Base-by-base conservation (phyloP, 2,329 filamentous ascomycete species). In the Meredithiella fracta region DNA sequence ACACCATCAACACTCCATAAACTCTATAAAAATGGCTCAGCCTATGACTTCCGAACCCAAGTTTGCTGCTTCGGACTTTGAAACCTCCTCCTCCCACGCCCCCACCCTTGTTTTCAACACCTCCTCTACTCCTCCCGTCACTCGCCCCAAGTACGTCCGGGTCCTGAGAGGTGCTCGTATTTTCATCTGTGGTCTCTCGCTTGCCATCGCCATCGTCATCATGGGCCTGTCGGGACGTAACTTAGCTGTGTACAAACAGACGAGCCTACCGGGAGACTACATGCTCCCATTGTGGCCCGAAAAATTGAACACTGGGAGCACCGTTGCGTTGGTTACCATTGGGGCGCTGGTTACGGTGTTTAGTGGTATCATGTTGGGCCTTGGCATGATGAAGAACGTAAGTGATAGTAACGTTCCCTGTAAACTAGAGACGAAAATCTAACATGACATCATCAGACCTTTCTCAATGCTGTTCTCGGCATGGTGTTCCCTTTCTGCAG, bases 211-310 rank as follows among this genome's bases (percentile, higher is more conserved):
- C 56, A 62, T 81, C 60, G 72, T 70, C 17, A 70, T 78, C 53
- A 66, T 82, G 6, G 78, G 73, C 25, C 70, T 79, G 9, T 72
- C 77, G 2, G 75, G 70, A 60, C 71, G 81, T 63, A 70, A 75
- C 4, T 66, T 82, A 44, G 65, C 70, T 29, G 73, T 77, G 38
- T 82, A 80, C 67, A 70, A 78, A 60, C 66, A 67, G 26, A 82
- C 79, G 1, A 70, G 74, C 56, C 64, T 77, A 15, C 62, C 73
- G 0, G 63, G 64, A 17, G 69, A 72, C 49, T 76, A 70, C 62
- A 62, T 74, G 22, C 69, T 82, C 17, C 69, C 77, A 0, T 63
- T 82, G 51, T 83, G 79, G 79, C 79, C 79, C 0, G 65, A 69
- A 14, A 66, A 73, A 29, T 77, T 82, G 62, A 73, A 82, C 63